These are phyloP conservation scores for Sphaerosporella brunnea DNA, from an alignment of 495 filamentous ascomycete species.

Conservation along the genomic window DNA sequence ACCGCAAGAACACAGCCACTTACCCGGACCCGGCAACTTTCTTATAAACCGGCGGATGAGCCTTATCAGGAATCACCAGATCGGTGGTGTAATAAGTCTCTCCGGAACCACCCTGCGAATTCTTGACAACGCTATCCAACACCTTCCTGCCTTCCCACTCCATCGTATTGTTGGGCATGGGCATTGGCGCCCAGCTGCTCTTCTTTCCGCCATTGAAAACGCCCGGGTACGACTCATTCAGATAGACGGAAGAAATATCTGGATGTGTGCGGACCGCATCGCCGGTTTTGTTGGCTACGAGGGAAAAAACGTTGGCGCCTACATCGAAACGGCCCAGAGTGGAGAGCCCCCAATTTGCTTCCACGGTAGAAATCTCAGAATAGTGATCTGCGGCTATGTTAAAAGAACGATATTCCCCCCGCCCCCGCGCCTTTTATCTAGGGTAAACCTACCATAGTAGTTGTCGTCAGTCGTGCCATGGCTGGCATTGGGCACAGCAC, in stretches of 20 bases:
- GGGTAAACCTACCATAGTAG: constrained; percentile 37
- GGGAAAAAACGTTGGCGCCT: constrained; percentile 39
- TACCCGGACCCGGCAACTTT: too few relatives aligned
- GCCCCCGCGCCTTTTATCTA: too few relatives aligned
- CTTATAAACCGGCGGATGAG: not conserved
- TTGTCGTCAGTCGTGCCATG: constrained; percentile 44
- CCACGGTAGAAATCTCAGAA: constrained; percentile 44
- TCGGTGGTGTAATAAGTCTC: constrained; percentile 29
- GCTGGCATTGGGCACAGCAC: constrained; percentile 39
- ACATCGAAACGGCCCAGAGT: constrained; percentile 45
- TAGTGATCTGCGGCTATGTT: constrained; percentile 35
- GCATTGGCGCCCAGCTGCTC: constrained; percentile 24
- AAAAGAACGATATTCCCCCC: too few relatives aligned
- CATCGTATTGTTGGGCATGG: constrained; percentile 27
- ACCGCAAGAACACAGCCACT: too few relatives aligned
- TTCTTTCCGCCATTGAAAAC: constrained; percentile 31
- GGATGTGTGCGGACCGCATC: constrained; percentile 11
- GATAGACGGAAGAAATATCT: constrained; percentile 27
- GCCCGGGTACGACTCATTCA: constrained; percentile 35
- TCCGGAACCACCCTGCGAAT: constrained; percentile 26
- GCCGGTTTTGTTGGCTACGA: constrained; percentile 38
- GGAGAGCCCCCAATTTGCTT: constrained; percentile 43
- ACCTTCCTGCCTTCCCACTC: constrained; percentile 28
- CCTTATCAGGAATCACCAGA: constrained; percentile 27
- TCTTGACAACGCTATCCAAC: constrained; percentile 27